These are phyloP conservation scores for Theileria annulata DNA, from an alignment of 169 alveolate species.

Conservation along the genomic window DNA sequence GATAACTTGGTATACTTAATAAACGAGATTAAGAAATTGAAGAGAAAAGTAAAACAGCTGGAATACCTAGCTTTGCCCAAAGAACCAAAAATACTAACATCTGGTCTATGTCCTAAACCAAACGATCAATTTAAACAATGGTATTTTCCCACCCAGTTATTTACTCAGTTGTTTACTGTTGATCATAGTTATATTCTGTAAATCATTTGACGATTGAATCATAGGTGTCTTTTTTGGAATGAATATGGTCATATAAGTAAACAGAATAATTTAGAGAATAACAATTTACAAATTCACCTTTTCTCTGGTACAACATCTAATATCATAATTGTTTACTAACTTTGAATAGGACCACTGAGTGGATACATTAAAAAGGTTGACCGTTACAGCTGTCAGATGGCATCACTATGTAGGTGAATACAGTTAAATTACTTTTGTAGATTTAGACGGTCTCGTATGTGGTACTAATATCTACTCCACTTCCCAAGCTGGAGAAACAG, in stretches of 20 bases:
- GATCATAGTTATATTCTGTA: neutral
- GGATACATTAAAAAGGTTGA: slow-evolving; percentile 51
- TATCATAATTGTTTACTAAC: too few species aligned
- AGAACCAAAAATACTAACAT: slow-evolving; percentile 23
- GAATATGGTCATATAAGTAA: slow-evolving; percentile 60
- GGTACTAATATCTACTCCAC: slow-evolving; percentile 33
- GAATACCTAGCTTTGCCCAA: slow-evolving; percentile 15
- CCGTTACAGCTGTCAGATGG: slow-evolving; percentile 60
- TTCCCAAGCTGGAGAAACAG: too few species aligned
- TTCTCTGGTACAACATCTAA: slow-evolving; percentile 48
- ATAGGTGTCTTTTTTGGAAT: slow-evolving; percentile 60
- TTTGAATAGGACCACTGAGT: slow-evolving; percentile 32
- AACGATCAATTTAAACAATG: slow-evolving; percentile 53
- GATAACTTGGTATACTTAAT: slow-evolving; percentile 13
- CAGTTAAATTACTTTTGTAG: neutral
- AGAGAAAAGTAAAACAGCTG: slow-evolving; percentile 35
- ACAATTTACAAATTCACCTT: slow-evolving; percentile 48
- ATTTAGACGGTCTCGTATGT: slow-evolving; percentile 23
- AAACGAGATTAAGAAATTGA: slow-evolving; percentile 33
- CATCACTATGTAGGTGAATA: slow-evolving; percentile 19
- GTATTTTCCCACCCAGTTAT: slow-evolving; percentile 4
- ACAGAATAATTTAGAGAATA: slow-evolving; percentile 28
- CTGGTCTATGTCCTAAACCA: slow-evolving; percentile 65
- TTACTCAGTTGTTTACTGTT: neutral
- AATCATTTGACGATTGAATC: too few species aligned